These are phyloP conservation scores for Pisolithus thermaeus DNA, from an alignment of 1,284 basidiomycete species.

Conservation along the genomic window DNA sequence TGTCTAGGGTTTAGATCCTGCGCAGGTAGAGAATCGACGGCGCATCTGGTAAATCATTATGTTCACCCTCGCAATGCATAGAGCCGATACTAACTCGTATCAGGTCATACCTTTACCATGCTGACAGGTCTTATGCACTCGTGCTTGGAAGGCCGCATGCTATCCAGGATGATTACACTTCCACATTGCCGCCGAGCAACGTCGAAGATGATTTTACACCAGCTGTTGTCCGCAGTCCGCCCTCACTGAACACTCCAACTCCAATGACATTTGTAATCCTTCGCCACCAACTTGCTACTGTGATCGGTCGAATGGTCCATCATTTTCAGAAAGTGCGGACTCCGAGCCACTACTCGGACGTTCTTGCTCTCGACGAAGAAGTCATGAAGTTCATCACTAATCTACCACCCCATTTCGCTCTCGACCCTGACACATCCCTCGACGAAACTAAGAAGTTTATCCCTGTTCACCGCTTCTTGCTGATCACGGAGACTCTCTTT, in stretches of 20 bases:
- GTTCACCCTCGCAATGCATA: conserved; percentile 2
- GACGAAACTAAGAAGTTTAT: conserved; percentile 63
- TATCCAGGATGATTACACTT: conserved; percentile 84
- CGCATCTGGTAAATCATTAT: conserved; percentile 71
- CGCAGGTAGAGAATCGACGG: conserved; percentile 83
- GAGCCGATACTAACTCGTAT: conserved; percentile 9
- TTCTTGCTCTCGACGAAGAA: conserved; percentile 80
- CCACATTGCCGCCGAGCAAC: conserved; percentile 79
- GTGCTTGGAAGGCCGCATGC: conserved; percentile 86
- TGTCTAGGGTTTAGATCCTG: conserved; percentile 67
- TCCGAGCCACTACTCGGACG: conserved; percentile 81
- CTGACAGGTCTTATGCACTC: conserved; percentile 88
- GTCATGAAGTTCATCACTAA: conserved; percentile 71
- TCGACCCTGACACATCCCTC: conserved; percentile 75
- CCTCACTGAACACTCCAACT: conserved; percentile 70
- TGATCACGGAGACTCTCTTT: conserved; percentile 76
- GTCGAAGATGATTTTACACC: conserved; percentile 63
- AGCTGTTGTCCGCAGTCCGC: conserved; percentile 37
- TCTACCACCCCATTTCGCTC: conserved; percentile 72
- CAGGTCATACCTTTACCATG: conserved; percentile 89
- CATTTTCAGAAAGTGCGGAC: conserved; percentile 90
- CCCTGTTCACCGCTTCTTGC: conserved; percentile 71
- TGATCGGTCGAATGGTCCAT: conserved; percentile 90
- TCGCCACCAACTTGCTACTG: conserved; percentile 74
- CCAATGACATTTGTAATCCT: conserved; percentile 86